Evolutionary conservation across 768 basidiomycete genomes (phyloP).

Genomic region (Lentinula edodes): DNA sequence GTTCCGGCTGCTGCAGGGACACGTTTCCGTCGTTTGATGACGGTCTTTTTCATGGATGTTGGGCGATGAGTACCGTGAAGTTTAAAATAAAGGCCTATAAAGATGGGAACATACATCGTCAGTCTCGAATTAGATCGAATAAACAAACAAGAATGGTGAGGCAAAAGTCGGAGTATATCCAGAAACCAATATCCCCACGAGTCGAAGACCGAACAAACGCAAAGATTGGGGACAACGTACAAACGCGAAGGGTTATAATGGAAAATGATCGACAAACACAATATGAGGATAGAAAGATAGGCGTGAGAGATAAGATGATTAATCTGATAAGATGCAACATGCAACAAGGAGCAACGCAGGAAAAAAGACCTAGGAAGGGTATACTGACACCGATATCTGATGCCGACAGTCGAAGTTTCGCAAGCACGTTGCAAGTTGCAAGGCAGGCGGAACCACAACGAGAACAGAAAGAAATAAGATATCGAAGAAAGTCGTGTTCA

Average conservation of each 20-base stretch:
- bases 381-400: slow-evolving; percentile 38
- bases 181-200: neutral
- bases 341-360: slow-evolving; percentile 13
- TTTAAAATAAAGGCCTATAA: slow-evolving; percentile 94
- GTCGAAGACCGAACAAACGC: neutral
- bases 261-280: neutral
- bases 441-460: neutral
- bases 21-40: slow-evolving; percentile 96
- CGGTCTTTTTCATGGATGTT: slow-evolving; percentile 98
- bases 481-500: neutral
- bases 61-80: slow-evolving; percentile 96
- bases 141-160: neutral
- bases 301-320: slow-evolving; percentile 10
- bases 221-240: neutral
- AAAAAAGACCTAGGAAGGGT: slow-evolving; percentile 22
- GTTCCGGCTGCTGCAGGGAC: slow-evolving; percentile 82
- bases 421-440: neutral
- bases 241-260: neutral
- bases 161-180: neutral
- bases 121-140: slow-evolving; percentile 2
- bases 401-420: neutral
- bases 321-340: slow-evolving; percentile 30
- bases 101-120: slow-evolving; percentile 14
- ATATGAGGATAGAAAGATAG: slow-evolving; percentile 2
- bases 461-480: neutral